Evolutionary conservation across 306 rosid genomes (phyloP).

Genomic region (Sphenostylis stenocarpa): DNA sequence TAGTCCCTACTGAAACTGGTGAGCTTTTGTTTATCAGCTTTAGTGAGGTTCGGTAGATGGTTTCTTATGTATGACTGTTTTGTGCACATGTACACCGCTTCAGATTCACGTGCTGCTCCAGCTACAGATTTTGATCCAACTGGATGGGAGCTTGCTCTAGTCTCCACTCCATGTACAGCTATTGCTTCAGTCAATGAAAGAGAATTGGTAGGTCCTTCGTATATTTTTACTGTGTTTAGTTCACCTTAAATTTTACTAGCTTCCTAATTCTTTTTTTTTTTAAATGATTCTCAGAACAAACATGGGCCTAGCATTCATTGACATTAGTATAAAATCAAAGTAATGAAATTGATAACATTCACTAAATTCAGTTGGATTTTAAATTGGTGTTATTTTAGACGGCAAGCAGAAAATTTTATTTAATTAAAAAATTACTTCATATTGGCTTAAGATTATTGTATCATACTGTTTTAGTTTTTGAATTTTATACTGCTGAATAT

Average conservation of each 20-base stretch:
- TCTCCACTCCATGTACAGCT: constrained; percentile 65
- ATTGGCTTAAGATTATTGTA: not conserved
- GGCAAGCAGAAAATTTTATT: not conserved
- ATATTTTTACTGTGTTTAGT: not conserved
- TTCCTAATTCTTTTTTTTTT: not conserved
- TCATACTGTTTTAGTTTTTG: not conserved
- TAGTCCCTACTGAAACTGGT: constrained; percentile 67
- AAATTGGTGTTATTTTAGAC: not conserved
- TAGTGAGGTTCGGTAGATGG: not conserved
- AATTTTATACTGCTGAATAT: not conserved
- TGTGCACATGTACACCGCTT: constrained; percentile 42
- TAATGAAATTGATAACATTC: not conserved
- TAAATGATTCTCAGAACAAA: not conserved
- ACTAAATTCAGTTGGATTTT: not conserved
- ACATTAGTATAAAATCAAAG: not conserved
- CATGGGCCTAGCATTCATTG: not conserved
- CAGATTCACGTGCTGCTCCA: constrained; percentile 46
- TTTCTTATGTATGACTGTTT: constrained; percentile 13
- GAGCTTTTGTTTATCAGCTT: constrained; percentile 21
- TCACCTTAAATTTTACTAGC: not conserved
- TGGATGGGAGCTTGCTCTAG: constrained; percentile 90
- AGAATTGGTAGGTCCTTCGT: constrained; percentile 64
- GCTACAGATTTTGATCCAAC: constrained; percentile 71
- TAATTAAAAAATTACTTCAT: not conserved
- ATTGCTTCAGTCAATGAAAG: constrained; percentile 68